Evolutionary conservation across 2,329 filamentous ascomycete genomes (phyloP), one percentile per base, ranked within the genome.

Genomic region (Calycina marina): DNA sequence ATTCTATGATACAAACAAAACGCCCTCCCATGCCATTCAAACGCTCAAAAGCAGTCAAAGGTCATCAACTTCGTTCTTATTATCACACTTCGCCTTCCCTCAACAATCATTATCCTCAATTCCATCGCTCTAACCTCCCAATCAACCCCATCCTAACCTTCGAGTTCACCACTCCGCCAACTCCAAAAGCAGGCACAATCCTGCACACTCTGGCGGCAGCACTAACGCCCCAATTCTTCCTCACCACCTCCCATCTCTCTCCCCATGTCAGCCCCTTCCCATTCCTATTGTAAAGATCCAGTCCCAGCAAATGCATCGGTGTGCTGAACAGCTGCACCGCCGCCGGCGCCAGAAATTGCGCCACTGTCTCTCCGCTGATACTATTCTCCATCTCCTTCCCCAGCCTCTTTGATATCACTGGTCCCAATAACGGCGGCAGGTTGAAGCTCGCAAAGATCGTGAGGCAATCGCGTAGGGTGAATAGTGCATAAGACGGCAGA

Each of bases 381-480:
- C 38, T 46, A 30, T 50, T 59, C 11, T 72, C 58, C 18, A 74
- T 54, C 40, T 69, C 67, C 35, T 65, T 61, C 30, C 52, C 58
- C 39, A 78, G 49, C 16, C 63, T 60, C 12, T 65, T 57, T 10
- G 66, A 69, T 13, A 93, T 59, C 4, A 61, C 56, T 0, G 84
- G 83, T 0, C 81, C 82, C 6, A 94, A 63, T 2, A 90, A 50
- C 0, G 82, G 71, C 0, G 88, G 88, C 2, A 93, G 61, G 52
- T 94, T 94, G 67, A 94, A 96, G 9, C 74, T 82, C 4, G 84
- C 84, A 54, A 92, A 93, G 47, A 93, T 85, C 31, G 86, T 93
- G 40, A 93, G 60, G 56, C 77, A 83, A 59, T 94, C 86, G 46
- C 86, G 74, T 34, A 78, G 51, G 3, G 81, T 75, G 62, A 93